These are phyloP conservation scores for Monosporascus ibericus DNA, from an alignment of 2,329 filamentous ascomycete species.

Conservation along the genomic window DNA sequence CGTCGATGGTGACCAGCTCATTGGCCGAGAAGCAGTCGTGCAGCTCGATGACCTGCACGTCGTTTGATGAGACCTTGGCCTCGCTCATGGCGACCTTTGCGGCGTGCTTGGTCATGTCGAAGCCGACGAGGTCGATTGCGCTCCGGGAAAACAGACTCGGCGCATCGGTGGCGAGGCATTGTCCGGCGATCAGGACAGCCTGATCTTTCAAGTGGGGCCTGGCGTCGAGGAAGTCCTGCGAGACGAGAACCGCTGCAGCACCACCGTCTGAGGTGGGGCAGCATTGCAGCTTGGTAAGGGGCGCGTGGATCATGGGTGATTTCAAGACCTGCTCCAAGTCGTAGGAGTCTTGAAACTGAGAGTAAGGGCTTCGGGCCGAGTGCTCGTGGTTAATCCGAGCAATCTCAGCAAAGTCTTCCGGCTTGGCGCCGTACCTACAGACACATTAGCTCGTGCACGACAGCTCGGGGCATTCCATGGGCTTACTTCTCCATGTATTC, in stretches of 20 bases:
- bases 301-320: conserved; percentile 72
- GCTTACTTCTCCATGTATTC: conserved; percentile 91
- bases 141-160: conserved; percentile 71
- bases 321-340: conserved; percentile 75
- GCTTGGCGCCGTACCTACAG: conserved; percentile 70
- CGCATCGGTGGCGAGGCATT: conserved; percentile 79
- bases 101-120: conserved; percentile 73
- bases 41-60: conserved; percentile 81
- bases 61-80: conserved; percentile 60
- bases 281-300: conserved; percentile 96
- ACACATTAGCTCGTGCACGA: conserved; percentile 7
- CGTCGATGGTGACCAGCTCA: conserved; percentile 86
- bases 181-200: conserved; percentile 84
- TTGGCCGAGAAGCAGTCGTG: conserved; percentile 98
- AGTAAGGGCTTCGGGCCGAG: conserved; percentile 89
- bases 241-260: conserved; percentile 83
- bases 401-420: conserved; percentile 90
- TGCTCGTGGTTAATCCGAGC: conserved; percentile 89
- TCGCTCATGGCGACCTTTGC: conserved; percentile 65
- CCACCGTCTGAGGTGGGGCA: conserved; percentile 93
- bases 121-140: conserved; percentile 85
- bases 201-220: conserved; percentile 75
- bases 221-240: conserved; percentile 79
- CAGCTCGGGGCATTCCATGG: background rate
- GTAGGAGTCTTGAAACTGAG: conserved; percentile 94